Evolutionary conservation across 1,139 yeast species (phyloP), one percentile per base, ranked within the genome.

Genomic region (Protomyces gravidus): DNA sequence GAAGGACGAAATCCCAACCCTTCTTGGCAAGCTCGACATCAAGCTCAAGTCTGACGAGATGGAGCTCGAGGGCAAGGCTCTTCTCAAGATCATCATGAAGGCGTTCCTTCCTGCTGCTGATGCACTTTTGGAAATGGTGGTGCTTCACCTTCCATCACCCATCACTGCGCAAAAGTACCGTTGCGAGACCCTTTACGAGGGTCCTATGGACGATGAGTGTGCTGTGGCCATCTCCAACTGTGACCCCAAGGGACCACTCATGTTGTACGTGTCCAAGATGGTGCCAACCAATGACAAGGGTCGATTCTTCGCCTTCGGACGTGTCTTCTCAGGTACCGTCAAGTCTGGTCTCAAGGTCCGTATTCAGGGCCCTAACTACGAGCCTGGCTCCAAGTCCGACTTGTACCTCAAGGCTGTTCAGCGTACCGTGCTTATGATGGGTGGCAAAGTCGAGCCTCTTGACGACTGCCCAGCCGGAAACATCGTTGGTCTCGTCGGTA

Each of bases 381-480:
- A 82, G 73, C 96, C 95, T 77, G 98, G 98, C 78, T 88, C 85
- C 84, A 92, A 92, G 85, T 96, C 89, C 66, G 98, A 92, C 75
- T 82, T 92, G 75, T 92, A 90, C 90, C 70, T 92, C 76, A 92
- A 92, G 87, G 86, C 97, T 72, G 83, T 92, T 73, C 98, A 92
- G 85, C 92, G 98, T 85, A 92, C 96, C 73, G 98, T 92, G 74
- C 85, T 92, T 77, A 92, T 92, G 98, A 92, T 92, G 98, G 98
- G 98, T 77, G 88, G 97, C 82, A 79, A 81, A 78, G 95, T 88
- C 75, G 98, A 92, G 83, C 90, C 92, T 76, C 92, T 92, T 74
- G 98, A 92, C 75, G 97, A 92, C 82, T 89, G 95, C 82, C 98
- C 98, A 76, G 97, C 97, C 72, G 98, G 98, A 87, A 92, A 92